Base-by-base conservation (phyloP, 306 rosid genomes). In the Erythrophleum fordii region DNA sequence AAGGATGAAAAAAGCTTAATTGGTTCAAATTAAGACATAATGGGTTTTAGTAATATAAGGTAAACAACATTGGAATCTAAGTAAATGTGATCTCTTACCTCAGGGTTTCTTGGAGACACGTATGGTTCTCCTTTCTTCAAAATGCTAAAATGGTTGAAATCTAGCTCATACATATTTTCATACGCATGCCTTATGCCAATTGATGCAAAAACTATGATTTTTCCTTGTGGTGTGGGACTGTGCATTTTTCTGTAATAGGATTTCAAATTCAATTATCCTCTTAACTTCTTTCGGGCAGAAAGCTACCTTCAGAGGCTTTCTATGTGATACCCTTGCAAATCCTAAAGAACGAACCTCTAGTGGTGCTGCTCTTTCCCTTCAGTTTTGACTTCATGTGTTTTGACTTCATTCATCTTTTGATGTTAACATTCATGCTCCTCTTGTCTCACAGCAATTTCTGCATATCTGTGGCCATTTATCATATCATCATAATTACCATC, bases 241-340 rank as follows among this genome's bases (percentile, higher is more conserved):
- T 65, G 92, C 98, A 82, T 92, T 89, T 64, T 81, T 88, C 71
- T 83, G 83, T 45, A 46, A 35, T 61, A 94, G 87, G 51, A 76
- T 75, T 76, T 89, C 92, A 3, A 85, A 91, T 64, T 86, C 92
- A 68, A 91, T 85, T 41, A 94, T 87, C 61, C 87, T 85, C 86
- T 88, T 91, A 73, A 92, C 93, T 87, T 94, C 98, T 87, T 87
- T 89, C 11, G 97, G 96, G 72, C 98, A 92, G 85, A 94, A 92
- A 48, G 94, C 94, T 55, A 89, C 84, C 81, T 92, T 94, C 59
- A 68, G 85, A 86, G 93, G 85, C 75, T 92, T 92, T 83, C 61
- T 88, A 31, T 83, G 83, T 60, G 85, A 81, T 70, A 60, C 28
- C 64, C 84, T 81, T 34, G 58, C 77, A 52, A 67, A 85, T 12